Percentiles rank a stretch among this genome's conserved stretches.
Evolutionary conservation across 106 monocot genomes (phyloP).

Genomic region (Apostasia shenzhenica): DNA sequence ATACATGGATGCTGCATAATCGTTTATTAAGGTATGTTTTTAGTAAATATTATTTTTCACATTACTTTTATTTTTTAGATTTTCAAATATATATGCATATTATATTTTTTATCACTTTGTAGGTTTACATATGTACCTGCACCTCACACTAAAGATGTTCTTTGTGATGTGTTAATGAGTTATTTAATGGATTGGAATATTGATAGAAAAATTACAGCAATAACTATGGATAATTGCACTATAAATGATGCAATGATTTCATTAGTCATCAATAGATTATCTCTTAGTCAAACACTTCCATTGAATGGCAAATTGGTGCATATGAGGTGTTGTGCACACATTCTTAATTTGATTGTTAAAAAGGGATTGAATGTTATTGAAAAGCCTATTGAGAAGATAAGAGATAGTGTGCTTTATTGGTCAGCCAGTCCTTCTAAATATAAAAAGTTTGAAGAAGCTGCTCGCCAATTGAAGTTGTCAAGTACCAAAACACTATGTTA

Average conservation of each 20-base stretch:
- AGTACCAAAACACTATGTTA: too few species aligned
- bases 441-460: slow-evolving; percentile 37
- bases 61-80: slow-evolving; percentile 12
- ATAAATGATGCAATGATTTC: slow-evolving; percentile 20
- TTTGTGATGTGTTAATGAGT: too few species aligned
- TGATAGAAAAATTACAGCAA: slow-evolving; percentile 38
- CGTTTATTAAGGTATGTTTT: slow-evolving; percentile 54
- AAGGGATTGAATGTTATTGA: slow-evolving; percentile 32
- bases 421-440: slow-evolving; percentile 36
- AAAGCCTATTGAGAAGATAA: slow-evolving; percentile 29
- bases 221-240: slow-evolving; percentile 10
- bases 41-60: slow-evolving; percentile 8
- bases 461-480: too few species aligned
- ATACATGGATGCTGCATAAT: slow-evolving; percentile 53
- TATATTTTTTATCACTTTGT: too few species aligned
- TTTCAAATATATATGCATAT: too few species aligned
- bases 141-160: too few species aligned
- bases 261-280: slow-evolving; percentile 35
- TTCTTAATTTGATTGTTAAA: slow-evolving; percentile 49
- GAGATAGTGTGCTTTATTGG: slow-evolving; percentile 37
- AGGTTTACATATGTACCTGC: too few species aligned
- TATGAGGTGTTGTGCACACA: slow-evolving; percentile 39
- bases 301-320: slow-evolving; percentile 46
- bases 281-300: slow-evolving; percentile 26
- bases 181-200: too few species aligned